Evolutionary conservation across 129 eudicot genomes (phyloP).

Genomic region (Chrysanthemum lavandulifolium): DNA sequence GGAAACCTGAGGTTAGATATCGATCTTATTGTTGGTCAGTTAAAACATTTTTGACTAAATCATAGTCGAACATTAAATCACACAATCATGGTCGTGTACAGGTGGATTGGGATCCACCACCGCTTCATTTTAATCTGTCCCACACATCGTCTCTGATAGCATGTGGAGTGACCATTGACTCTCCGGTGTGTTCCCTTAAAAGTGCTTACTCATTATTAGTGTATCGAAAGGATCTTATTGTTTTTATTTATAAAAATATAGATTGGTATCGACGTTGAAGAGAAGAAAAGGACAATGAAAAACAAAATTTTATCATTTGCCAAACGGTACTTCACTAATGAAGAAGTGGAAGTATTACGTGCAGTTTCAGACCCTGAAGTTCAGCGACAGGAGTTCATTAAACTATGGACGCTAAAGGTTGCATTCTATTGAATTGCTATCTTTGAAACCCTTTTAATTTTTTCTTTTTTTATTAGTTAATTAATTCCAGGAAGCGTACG

Average conservation of each 20-base stretch:
- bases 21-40: conserved; percentile 5
- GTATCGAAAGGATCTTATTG: background rate
- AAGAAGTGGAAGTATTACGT: conserved; percentile 60
- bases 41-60: background rate
- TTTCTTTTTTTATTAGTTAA: conserved; percentile 10
- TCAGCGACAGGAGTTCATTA: conserved; percentile 70
- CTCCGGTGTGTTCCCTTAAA: conserved; percentile 42
- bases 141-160: conserved; percentile 90
- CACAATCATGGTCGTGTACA: conserved; percentile 17
- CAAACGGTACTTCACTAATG: conserved; percentile 58
- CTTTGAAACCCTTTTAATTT: background rate
- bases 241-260: conserved; percentile 21
- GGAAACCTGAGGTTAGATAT: conserved; percentile 84
- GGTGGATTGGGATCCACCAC: conserved; percentile 59
- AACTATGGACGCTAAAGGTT: conserved; percentile 94
- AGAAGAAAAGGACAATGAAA: conserved; percentile 62
- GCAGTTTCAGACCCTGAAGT: conserved; percentile 59
- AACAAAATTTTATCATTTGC: conserved; percentile 63
- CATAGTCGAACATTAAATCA: background rate
- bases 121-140: conserved; percentile 82
- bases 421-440: conserved; percentile 1
- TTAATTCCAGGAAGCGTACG: conserved; percentile 81
- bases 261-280: conserved; percentile 98
- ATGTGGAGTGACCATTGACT: conserved; percentile 67
- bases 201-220: background rate